Evolutionary conservation across 2,329 filamentous ascomycete species (phyloP).

Genomic region (Coniella vitis): DNA sequence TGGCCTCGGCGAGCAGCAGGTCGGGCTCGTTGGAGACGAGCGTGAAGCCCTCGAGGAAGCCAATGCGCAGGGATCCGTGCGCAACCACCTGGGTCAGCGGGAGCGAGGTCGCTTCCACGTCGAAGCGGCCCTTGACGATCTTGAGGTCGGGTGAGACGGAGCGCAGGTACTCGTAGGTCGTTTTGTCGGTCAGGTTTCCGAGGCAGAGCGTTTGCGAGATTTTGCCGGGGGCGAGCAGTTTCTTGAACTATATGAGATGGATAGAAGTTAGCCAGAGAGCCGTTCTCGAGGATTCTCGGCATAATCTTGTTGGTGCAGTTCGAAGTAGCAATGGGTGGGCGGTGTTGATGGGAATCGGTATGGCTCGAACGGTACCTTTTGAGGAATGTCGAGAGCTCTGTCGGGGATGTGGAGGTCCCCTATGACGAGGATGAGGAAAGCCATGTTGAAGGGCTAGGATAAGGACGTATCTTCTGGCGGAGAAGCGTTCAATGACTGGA

Average conservation of each 20-base stretch:
- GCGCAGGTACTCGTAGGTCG: constrained; percentile 74
- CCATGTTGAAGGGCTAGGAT: constrained; percentile 50
- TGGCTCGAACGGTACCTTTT: constrained; percentile 56
- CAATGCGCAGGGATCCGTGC: constrained; percentile 58
- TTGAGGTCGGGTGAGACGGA: constrained; percentile 66
- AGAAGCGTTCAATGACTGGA: not conserved
- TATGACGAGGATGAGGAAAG: constrained; percentile 84
- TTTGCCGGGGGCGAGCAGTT: constrained; percentile 75
- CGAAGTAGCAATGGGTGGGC: not conserved
- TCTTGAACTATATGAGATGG: constrained; percentile 59
- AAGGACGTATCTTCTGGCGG: not conserved
- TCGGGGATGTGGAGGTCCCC: constrained; percentile 93
- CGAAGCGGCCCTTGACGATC: constrained; percentile 61
- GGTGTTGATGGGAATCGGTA: constrained; percentile 1
- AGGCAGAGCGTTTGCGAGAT: constrained; percentile 76
- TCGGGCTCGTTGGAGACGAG: constrained; percentile 62
- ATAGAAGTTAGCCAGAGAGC: not conserved
- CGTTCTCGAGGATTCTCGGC: not conserved
- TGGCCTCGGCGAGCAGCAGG: constrained; percentile 59
- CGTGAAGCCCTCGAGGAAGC: constrained; percentile 62
- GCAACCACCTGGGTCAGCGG: constrained; percentile 60
- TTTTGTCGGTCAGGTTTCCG: constrained; percentile 72
- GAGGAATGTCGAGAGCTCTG: constrained; percentile 80
- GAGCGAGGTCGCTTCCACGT: constrained; percentile 59
- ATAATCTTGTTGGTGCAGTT: no score